These are phyloP conservation scores for Chalciporus sphaerocephalus DNA, from an alignment of 768 basidiomycete genomes.

Conservation along the genomic window DNA sequence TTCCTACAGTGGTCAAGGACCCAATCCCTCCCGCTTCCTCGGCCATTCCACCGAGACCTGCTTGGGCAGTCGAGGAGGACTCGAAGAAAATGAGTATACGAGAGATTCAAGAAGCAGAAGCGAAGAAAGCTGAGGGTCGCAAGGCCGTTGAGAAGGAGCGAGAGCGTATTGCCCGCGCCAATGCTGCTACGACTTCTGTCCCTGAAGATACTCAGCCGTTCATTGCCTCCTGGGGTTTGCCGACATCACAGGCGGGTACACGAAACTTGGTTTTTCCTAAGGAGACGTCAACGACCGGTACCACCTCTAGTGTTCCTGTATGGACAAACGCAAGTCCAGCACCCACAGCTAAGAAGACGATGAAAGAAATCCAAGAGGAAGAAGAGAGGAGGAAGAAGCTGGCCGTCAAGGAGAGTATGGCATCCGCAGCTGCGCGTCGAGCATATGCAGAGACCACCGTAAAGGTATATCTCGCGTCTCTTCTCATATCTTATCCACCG, in stretches of 20 bases:
- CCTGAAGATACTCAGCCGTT: conserved; percentile 58
- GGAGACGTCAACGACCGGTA: conserved; percentile 32
- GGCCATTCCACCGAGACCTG: conserved; percentile 41
- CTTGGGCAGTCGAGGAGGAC: conserved; percentile 71
- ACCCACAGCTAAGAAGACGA: conserved; percentile 71
- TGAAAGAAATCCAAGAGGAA: conserved; percentile 99
- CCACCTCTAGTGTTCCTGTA: conserved; percentile 43
- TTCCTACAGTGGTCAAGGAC: conserved; percentile 15
- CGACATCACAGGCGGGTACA: conserved; percentile 73
- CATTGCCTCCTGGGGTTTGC: conserved; percentile 78
- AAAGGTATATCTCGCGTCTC: conserved; percentile 47
- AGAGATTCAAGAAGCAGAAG: conserved; percentile 94
- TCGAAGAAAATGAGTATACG: conserved; percentile 71
- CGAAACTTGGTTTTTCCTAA: conserved; percentile 40
- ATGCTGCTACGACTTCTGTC: conserved; percentile 32
- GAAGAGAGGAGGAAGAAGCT: conserved; percentile 82
- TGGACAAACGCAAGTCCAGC: conserved; percentile 68
- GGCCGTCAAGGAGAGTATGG: conserved; percentile 55
- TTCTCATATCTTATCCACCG: conserved; percentile 3
- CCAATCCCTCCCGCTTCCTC: conserved; percentile 20
- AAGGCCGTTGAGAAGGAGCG: conserved; percentile 72
- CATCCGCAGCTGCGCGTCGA: conserved; percentile 55
- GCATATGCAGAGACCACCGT: conserved; percentile 76
- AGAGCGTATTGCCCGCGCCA: conserved; percentile 53
- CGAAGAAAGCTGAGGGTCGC: conserved; percentile 70